These are phyloP conservation scores for Ambrosiella xylebori DNA, from an alignment of 2,329 filamentous ascomycete species.

Conservation along the genomic window DNA sequence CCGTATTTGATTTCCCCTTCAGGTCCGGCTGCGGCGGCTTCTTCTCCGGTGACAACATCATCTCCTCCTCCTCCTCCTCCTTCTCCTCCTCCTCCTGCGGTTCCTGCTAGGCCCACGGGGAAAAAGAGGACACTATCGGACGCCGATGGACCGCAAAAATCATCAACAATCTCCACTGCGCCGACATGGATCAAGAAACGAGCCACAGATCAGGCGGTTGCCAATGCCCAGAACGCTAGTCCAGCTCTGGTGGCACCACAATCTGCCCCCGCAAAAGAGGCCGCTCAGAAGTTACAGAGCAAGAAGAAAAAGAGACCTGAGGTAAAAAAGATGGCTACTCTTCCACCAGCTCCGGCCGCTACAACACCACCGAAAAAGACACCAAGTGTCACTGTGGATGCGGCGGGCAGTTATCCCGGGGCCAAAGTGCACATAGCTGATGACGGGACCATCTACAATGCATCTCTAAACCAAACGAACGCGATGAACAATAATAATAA, in stretches of 20 bases:
- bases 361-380: conserved; percentile 10
- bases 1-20: neutral
- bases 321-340: neutral
- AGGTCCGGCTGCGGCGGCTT: neutral
- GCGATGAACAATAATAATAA: conserved; percentile 61
- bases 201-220: neutral
- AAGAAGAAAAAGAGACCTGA: conserved; percentile 12
- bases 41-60: neutral
- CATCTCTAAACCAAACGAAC: conserved; percentile 64
- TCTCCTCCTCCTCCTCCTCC: too few relatives aligned
- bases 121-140: too few relatives aligned
- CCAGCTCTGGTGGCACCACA: neutral
- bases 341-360: conserved; percentile 11
- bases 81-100: too few relatives aligned
- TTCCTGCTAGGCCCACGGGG: too few relatives aligned
- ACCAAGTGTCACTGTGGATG: conserved; percentile 31
- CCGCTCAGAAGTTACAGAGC: neutral
- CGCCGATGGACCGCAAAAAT: too few relatives aligned
- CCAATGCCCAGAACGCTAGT: neutral
- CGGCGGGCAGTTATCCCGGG: conserved; percentile 21
- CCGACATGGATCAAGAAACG: neutral
- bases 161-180: neutral
- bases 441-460: conserved; percentile 55
- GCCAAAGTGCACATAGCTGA: conserved; percentile 48
- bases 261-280: neutral